phyloP scores from a whole-genome alignment of 495 filamentous ascomycete species.

The Neurospora intermedia region DNA sequence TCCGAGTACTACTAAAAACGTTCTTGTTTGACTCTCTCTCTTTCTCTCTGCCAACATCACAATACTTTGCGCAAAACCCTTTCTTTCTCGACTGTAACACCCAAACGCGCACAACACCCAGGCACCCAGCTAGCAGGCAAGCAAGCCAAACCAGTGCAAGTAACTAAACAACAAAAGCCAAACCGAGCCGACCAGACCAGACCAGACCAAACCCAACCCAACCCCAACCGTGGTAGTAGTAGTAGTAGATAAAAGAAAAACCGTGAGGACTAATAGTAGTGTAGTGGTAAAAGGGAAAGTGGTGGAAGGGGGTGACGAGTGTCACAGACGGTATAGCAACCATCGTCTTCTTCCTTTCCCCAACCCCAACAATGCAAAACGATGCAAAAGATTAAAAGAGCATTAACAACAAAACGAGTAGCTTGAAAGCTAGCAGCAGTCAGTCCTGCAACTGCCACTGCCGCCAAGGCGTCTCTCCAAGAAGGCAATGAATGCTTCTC shows the following conservation, averaged over 20 bases:
- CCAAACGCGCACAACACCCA: neutral
- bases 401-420: neutral
- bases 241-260: neutral
- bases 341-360: neutral
- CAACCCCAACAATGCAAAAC: neutral
- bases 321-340: neutral
- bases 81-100: neutral
- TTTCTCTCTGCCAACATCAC: neutral
- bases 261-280: neutral
- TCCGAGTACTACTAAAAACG: neutral
- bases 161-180: neutral
- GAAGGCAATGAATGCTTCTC: neutral
- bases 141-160: neutral
- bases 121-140: neutral
- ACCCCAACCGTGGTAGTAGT: neutral
- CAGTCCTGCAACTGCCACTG: neutral
- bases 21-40: neutral
- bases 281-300: neutral
- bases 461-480: neutral
- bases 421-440: neutral
- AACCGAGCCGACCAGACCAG: neutral
- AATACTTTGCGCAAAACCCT: neutral
- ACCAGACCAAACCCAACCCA: neutral
- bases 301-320: neutral
- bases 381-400: neutral